Conservation (phyloP, 1,139 yeast genomes). For the Lodderomyces elongisporus region DNA sequence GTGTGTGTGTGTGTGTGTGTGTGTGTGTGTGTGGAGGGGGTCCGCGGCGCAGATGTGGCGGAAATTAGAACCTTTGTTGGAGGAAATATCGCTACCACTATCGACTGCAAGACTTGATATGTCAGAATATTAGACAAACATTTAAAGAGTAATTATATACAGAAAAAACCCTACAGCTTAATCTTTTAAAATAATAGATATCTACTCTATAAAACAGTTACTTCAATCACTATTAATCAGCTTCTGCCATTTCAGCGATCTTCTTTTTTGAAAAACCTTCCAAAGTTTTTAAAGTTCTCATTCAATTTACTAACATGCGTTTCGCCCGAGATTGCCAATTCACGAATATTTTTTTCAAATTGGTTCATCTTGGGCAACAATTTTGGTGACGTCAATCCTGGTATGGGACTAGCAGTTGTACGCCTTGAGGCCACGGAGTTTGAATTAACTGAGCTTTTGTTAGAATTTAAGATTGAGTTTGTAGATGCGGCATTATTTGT, state of each 20-base stretch:
- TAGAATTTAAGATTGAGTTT: background rate
- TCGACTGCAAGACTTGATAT: too few species aligned
- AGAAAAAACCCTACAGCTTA: too few species aligned
- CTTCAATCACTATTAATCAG: too few species aligned
- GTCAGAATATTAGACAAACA: too few species aligned
- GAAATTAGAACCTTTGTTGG: too few species aligned
- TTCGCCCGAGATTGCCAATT: slow-evolving; percentile 49
- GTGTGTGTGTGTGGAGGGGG: too few species aligned
- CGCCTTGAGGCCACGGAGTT: background rate
- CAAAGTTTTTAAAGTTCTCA: slow-evolving; percentile 54
- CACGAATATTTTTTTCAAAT: slow-evolving; percentile 52
- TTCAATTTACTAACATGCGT: slow-evolving; percentile 54
- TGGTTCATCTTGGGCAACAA: slow-evolving; percentile 42
- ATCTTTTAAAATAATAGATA: too few species aligned
- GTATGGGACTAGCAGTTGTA: slow-evolving; percentile 7
- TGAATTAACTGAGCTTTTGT: background rate
- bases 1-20: too few species aligned
- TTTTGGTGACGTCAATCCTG: slow-evolving; percentile 24
- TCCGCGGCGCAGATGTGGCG: too few species aligned
- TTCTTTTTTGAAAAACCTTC: slow-evolving; percentile 56
- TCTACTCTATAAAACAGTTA: too few species aligned
- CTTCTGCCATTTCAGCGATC: too few species aligned
- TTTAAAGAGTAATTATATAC: too few species aligned
- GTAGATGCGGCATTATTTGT: slow-evolving; percentile 3
- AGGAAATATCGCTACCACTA: background rate